Base-by-base conservation (phyloP, 306 rosid species). In the Fagus sylvatica region DNA sequence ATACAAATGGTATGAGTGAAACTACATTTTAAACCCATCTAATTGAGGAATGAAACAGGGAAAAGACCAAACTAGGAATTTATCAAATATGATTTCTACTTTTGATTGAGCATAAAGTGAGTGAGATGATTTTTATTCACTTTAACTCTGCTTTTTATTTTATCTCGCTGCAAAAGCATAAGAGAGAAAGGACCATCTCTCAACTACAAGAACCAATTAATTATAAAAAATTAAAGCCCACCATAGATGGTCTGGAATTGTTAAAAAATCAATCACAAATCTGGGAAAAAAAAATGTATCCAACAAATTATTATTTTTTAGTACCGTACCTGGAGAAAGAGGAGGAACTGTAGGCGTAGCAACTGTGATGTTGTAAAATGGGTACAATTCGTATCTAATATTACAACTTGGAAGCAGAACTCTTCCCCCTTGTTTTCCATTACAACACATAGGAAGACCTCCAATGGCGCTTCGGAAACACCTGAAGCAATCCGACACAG, bases 381-480 rank as follows among this genome's bases (percentile, higher is more conserved):
- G 82, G 65, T 41, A 73, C 19, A 77, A 12, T 53, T 84, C 77
- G 17, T 80, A 84, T 77, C 82, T 76, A 54, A 80, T 48, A 33
- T 32, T 11, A 61, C 87, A 84, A 1, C 82, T 53, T 3, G 84
- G 69, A 53, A 76, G 79, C 42, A 84, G 6, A 54, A 74, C 72
- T 39, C 53, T 41, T 1, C 79, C 84, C 3, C 84, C 80, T 10
- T 53, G 71, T 36, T 9, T 74, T 7, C 55, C 81, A 7, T 22
- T 33, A 40, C 86, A 83, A 39, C 86, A 78, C 2, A 2, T 3
- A 0, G 74, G 57, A 36, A 84, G 71, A 16, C 10, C 46, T 40
- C 75, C 78, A 0, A 69, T 33, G 3, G 82, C 82, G 3, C 56
- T 73, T 51, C 70, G 30, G 5, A 84, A 57, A 17, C 87, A 84